Conservation (phyloP, 345 rosid species). For the Aegle marmelos region DNA sequence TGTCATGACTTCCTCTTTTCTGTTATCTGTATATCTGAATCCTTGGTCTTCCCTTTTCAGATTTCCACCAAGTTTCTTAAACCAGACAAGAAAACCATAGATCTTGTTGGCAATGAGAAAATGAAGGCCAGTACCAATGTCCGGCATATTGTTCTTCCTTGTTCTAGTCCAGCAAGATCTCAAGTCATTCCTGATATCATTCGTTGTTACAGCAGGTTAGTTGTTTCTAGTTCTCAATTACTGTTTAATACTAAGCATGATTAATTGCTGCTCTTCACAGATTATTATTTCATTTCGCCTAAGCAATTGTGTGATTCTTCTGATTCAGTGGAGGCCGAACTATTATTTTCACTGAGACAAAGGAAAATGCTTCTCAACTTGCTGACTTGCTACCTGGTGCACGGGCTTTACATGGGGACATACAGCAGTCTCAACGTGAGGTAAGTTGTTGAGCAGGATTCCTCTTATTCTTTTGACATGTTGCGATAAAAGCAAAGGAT, state of each 20-base stretch:
- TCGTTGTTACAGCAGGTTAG: constrained; percentile 87
- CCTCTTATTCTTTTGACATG: neutral
- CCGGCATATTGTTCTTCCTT: constrained; percentile 84
- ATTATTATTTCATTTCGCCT: constrained; percentile 1
- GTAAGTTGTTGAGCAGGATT: constrained; percentile 28
- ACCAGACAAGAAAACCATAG: constrained; percentile 68
- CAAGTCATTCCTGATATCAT: constrained; percentile 89
- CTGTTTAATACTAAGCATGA: neutral
- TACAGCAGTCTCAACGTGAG: constrained; percentile 92
- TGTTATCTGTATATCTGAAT: constrained; percentile 9
- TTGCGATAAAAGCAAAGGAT: neutral
- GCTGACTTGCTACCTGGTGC: constrained; percentile 82
- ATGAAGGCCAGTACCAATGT: constrained; percentile 97
- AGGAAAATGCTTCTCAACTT: constrained; percentile 87
- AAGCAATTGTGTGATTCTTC: neutral
- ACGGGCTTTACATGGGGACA: constrained; percentile 92
- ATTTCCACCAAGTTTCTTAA: constrained; percentile 75
- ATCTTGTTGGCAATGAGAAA: constrained; percentile 96
- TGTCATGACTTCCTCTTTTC: neutral
- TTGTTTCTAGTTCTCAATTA: neutral
- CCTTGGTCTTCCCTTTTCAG: constrained; percentile 36
- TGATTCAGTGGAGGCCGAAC: constrained; percentile 85
- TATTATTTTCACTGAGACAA: constrained; percentile 86
- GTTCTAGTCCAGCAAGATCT: constrained; percentile 63
- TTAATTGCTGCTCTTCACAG: neutral